phyloP scores from a whole-genome alignment of 148 eudicot genomes.

The Camellia granthamiana region DNA sequence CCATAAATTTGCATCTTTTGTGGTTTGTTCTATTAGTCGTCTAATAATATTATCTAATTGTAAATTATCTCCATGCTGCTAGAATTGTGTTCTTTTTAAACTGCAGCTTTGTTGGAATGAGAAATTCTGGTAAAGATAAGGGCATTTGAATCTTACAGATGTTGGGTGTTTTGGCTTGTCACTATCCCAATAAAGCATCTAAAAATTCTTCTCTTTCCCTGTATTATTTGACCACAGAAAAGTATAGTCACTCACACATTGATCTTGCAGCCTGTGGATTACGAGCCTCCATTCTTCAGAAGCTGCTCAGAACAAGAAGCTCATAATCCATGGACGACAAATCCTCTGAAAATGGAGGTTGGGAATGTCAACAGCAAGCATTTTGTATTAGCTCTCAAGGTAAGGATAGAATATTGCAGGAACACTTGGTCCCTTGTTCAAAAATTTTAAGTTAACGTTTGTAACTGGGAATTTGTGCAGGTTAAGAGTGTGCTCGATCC shows the following conservation, averaged over 20 bases:
- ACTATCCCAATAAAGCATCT: background rate
- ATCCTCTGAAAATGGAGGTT: no score
- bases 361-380: no score
- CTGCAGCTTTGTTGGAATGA: background rate
- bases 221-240: background rate
- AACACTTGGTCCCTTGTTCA: no score
- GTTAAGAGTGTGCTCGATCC: no score
- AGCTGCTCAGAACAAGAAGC: conserved; percentile 31
- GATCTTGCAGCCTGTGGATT: conserved; percentile 73
- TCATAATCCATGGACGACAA: no score
- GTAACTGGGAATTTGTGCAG: no score
- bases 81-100: background rate
- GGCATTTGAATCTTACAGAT: background rate
- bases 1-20: background rate
- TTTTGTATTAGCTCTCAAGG: no score
- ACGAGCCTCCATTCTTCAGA: conserved; percentile 96
- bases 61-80: background rate
- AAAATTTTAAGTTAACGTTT: no score
- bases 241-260: background rate
- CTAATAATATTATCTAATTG: background rate
- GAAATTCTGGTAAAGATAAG: background rate
- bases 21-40: background rate
- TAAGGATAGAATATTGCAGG: no score
- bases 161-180: background rate
- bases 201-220: background rate